phyloP scores from a whole-genome alignment of 202 grass and related monocot species.

The Panicum virgatum region DNA sequence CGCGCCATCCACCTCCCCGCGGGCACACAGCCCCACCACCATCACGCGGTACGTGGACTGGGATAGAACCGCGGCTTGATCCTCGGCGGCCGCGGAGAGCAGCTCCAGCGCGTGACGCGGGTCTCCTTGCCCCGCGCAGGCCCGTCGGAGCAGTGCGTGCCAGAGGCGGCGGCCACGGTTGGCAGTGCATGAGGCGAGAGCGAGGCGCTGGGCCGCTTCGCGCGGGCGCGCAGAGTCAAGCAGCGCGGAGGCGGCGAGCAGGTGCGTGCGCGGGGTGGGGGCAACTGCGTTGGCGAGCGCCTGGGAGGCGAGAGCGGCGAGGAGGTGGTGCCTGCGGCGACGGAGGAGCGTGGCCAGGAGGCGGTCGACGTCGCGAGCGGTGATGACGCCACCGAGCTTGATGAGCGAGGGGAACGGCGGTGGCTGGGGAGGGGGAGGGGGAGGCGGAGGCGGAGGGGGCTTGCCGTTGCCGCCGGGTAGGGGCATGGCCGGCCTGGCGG shows the following conservation, averaged over 20 bases:
- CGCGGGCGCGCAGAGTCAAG: slow-evolving; percentile 17
- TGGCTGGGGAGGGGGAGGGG: not conserved
- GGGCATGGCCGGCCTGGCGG: slow-evolving; percentile 18
- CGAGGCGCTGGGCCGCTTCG: slow-evolving; percentile 31
- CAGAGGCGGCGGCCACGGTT: slow-evolving; percentile 43
- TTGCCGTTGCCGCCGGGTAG: slow-evolving; percentile 23
- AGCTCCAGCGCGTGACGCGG: slow-evolving; percentile 48
- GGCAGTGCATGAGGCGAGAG: slow-evolving; percentile 21
- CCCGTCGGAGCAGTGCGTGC: slow-evolving; percentile 55
- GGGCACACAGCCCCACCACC: slow-evolving; percentile 33
- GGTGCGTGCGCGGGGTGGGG: slow-evolving; percentile 45
- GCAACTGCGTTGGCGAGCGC: slow-evolving; percentile 41
- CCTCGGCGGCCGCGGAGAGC: slow-evolving; percentile 40
- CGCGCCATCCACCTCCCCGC: slow-evolving; percentile 52
- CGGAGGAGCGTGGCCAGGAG: slow-evolving; percentile 44
- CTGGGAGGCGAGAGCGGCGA: slow-evolving; percentile 39
- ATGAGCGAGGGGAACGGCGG: slow-evolving; percentile 9
- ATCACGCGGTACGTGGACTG: slow-evolving; percentile 38
- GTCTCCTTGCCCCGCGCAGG: slow-evolving; percentile 42
- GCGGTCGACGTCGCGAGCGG: slow-evolving; percentile 18
- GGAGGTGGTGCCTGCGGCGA: slow-evolving; percentile 40
- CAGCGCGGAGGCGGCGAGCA: slow-evolving; percentile 35
- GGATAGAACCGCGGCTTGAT: slow-evolving; percentile 33
- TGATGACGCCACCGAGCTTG: slow-evolving; percentile 35
- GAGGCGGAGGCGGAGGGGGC: not conserved